phyloP scores from a whole-genome alignment of 106 monocot species.

The Acanthochlamys bracteata region DNA sequence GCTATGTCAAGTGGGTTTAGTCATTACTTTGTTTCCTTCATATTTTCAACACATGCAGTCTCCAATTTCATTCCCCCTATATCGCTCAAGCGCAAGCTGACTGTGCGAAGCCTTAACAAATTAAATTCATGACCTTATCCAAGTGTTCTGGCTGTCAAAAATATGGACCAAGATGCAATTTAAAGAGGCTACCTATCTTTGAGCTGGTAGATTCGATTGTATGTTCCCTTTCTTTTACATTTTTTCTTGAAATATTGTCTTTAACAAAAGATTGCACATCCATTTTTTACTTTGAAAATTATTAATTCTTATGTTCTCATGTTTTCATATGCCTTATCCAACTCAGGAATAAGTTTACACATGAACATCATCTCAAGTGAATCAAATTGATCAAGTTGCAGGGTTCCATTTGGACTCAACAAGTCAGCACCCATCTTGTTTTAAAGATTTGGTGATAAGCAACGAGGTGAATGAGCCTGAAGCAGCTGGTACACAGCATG shows the following conservation, averaged over 20 bases:
- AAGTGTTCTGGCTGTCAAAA: conserved; percentile 17
- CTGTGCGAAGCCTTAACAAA: conserved; percentile 29
- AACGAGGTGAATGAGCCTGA: conserved; percentile 15
- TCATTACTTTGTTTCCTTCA: too few species aligned
- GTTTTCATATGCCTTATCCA: too few species aligned
- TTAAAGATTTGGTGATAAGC: conserved; percentile 33
- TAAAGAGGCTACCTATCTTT: conserved; percentile 23
- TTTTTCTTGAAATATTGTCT: too few species aligned
- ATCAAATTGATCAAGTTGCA: conserved; percentile 35
- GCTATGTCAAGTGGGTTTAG: too few species aligned
- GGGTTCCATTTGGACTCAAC: conserved; percentile 22
- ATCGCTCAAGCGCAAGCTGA: conserved; percentile 28
- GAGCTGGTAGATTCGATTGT: conserved; percentile 19
- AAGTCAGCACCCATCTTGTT: conserved; percentile 35
- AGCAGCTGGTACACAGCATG: too few species aligned
- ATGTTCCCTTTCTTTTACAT: too few species aligned
- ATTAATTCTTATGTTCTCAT: too few species aligned
- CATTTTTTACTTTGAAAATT: too few species aligned
- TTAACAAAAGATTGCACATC: too few species aligned
- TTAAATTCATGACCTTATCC: conserved; percentile 20
- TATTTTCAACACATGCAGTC: conserved; percentile 54
- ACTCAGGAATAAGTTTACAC: conserved; percentile 30
- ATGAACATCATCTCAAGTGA: conserved; percentile 32
- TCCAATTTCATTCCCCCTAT: conserved; percentile 45
- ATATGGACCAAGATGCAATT: conserved; percentile 24